phyloP scores from a whole-genome alignment of 2,329 filamentous ascomycete species.

The Claviceps fusiformis region DNA sequence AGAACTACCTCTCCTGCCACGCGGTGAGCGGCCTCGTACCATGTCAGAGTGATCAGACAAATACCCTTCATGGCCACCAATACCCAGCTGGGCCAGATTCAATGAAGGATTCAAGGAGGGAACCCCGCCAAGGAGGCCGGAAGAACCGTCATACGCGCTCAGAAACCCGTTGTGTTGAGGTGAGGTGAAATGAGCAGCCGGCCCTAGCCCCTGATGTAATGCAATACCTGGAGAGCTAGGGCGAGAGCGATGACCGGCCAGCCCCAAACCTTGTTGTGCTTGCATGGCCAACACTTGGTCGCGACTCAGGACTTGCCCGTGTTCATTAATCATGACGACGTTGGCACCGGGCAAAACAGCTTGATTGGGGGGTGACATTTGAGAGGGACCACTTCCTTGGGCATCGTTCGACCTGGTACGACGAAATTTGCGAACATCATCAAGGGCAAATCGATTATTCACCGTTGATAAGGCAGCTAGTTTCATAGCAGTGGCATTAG shows the following conservation, averaged over 20 bases:
- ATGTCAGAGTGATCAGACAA: slow-evolving; percentile 90
- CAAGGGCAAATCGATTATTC: slow-evolving; percentile 92
- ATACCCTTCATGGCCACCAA: slow-evolving; percentile 67
- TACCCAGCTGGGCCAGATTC: slow-evolving; percentile 57
- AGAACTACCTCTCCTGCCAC: slow-evolving; percentile 82
- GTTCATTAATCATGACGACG: slow-evolving; percentile 88
- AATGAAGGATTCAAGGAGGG: slow-evolving; percentile 54
- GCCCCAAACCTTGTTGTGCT: slow-evolving; percentile 47
- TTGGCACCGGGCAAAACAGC: slow-evolving; percentile 55
- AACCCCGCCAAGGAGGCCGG: slow-evolving; percentile 58
- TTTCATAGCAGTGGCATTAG: slow-evolving; percentile 98
- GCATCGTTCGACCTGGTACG: slow-evolving; percentile 81
- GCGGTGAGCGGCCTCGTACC: slow-evolving; percentile 76
- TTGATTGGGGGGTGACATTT: slow-evolving; percentile 53
- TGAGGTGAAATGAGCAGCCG: slow-evolving; percentile 61
- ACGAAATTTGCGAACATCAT: slow-evolving; percentile 93
- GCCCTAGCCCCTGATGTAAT: slow-evolving; percentile 54
- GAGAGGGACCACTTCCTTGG: slow-evolving; percentile 44
- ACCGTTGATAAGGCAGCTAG: slow-evolving; percentile 91
- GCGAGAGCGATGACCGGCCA: slow-evolving; percentile 63
- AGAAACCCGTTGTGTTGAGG: slow-evolving; percentile 93
- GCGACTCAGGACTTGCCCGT: slow-evolving; percentile 72
- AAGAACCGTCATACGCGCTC: slow-evolving; percentile 67
- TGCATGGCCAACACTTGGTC: slow-evolving; percentile 78
- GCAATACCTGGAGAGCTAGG: slow-evolving; percentile 81